Evolutionary conservation across 2,329 filamentous ascomycete genomes (phyloP).

Genomic region (Trematosphaeria pertusa): DNA sequence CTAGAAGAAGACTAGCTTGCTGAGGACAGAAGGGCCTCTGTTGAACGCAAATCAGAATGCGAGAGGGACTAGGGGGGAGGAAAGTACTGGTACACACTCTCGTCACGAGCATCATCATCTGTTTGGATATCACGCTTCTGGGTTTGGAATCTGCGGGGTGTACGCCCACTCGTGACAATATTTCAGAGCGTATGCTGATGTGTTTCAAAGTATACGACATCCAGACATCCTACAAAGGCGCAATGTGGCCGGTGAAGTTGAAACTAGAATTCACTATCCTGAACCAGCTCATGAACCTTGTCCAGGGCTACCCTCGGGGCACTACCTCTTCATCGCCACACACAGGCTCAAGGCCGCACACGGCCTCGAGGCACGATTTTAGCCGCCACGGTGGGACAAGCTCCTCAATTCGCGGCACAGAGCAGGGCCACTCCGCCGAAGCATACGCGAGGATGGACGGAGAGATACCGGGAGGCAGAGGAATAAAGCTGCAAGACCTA

Average conservation of each 20-base stretch:
- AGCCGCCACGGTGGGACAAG: neutral
- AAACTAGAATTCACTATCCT: constrained; percentile 63
- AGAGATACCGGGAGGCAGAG: neutral
- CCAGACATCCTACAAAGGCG: constrained; percentile 43
- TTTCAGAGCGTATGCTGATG: too few species aligned
- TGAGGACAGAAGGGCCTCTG: constrained; percentile 9
- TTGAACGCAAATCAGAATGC: constrained; percentile 11
- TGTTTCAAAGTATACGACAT: constrained; percentile 23
- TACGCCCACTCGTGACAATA: constrained; percentile 5
- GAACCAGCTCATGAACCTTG: constrained; percentile 40
- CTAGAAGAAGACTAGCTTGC: constrained; percentile 47
- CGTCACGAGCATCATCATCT: constrained; percentile 46
- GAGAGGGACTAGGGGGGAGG: constrained; percentile 10
- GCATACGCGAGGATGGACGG: constrained; percentile 27
- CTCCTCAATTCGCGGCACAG: neutral
- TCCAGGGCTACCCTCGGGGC: constrained; percentile 14
- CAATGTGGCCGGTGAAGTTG: constrained; percentile 54
- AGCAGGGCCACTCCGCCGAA: constrained; percentile 12
- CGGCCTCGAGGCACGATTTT: neutral
- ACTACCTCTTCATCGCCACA: neutral
- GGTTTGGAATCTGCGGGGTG: constrained; percentile 47
- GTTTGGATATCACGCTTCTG: constrained; percentile 48
- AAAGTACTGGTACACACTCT: constrained; percentile 43
- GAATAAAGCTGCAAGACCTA: constrained; percentile 15
- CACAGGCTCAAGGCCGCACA: too few species aligned